Conservation (phyloP, 805 yeast genomes). For the Priceomyces fermenticarens region DNA sequence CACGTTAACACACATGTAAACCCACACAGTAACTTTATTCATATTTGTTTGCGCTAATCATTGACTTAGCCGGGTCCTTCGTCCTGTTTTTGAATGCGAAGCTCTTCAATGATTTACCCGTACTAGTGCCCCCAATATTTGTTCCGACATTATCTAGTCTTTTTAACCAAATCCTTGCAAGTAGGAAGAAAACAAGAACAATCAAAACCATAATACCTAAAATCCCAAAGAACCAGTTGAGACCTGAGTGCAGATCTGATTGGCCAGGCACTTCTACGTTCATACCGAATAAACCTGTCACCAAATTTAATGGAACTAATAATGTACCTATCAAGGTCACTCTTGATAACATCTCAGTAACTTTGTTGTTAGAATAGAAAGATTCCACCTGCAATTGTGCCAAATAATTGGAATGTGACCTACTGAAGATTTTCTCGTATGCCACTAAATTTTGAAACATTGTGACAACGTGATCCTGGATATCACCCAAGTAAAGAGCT, state of each 20-base stretch:
- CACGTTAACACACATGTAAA: too few species aligned
- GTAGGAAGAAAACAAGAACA: slow-evolving; percentile 11
- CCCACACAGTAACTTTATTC: slow-evolving; percentile 14
- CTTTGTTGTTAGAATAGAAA: slow-evolving; percentile 78
- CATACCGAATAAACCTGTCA: slow-evolving; percentile 96
- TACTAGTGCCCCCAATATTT: slow-evolving; percentile 8
- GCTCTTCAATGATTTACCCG: slow-evolving; percentile 24
- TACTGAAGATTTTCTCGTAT: slow-evolving; percentile 88
- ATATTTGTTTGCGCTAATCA: slow-evolving; percentile 38
- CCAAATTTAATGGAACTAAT: slow-evolving; percentile 81
- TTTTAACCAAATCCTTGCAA: slow-evolving; percentile 21
- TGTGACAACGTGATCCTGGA: slow-evolving; percentile 94
- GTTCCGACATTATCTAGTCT: slow-evolving; percentile 10
- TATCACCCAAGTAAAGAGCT: slow-evolving; percentile 89
- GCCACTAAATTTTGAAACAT: slow-evolving; percentile 90
- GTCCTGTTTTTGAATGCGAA: slow-evolving; percentile 22
- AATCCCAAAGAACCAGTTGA: slow-evolving; percentile 29
- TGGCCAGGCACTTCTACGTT: slow-evolving; percentile 85
- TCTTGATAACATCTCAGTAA: slow-evolving; percentile 82
- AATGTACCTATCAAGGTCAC: slow-evolving; percentile 90
- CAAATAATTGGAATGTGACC: slow-evolving; percentile 88
- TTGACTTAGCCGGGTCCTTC: slow-evolving; percentile 34
- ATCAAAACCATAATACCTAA: slow-evolving; percentile 24
- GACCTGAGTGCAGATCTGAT: slow-evolving; percentile 17
- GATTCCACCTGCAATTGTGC: slow-evolving; percentile 94